Conservation (phyloP, 2,329 filamentous ascomycete genomes). For the Sclerotinia sclerotiorum region DNA sequence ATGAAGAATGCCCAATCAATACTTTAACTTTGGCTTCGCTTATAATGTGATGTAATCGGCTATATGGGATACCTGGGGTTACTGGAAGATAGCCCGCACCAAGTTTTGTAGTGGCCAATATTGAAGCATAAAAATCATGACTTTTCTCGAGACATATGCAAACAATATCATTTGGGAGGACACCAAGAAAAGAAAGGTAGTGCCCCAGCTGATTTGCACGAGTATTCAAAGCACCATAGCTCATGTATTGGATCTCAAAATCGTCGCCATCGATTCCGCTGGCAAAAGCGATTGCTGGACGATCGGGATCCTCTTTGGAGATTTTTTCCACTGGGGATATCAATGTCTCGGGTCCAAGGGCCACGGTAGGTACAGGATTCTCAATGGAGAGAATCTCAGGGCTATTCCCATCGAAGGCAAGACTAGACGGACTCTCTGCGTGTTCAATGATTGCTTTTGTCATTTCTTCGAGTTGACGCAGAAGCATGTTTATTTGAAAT, state of each 20-base stretch:
- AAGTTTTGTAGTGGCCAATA: conserved; percentile 72
- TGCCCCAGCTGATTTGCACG: conserved; percentile 64
- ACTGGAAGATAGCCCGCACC: conserved; percentile 81
- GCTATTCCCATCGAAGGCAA: conserved; percentile 26
- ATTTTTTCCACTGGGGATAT: conserved; percentile 38
- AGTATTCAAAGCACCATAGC: conserved; percentile 64
- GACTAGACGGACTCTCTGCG: conserved; percentile 17
- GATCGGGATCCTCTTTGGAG: conserved; percentile 47
- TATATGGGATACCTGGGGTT: conserved; percentile 65
- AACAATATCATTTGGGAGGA: conserved; percentile 58
- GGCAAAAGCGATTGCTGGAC: conserved; percentile 65
- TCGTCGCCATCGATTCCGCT: conserved; percentile 45
- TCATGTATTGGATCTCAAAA: conserved; percentile 48
- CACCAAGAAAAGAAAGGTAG: conserved; percentile 50
- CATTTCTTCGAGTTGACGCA: conserved; percentile 60
- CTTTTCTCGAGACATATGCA: conserved; percentile 79
- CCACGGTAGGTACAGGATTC: conserved; percentile 29
- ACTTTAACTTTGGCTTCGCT: conserved; percentile 55
- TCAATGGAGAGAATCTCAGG: conserved; percentile 36
- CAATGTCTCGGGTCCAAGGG: conserved; percentile 30
- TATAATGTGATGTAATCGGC: conserved; percentile 62
- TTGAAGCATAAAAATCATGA: conserved; percentile 66
- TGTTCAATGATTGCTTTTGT: conserved; percentile 44
- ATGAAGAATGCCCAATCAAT: conserved; percentile 46
- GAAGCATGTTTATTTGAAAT: conserved; percentile 55